Percentiles rank a stretch among this genome's conserved stretches.
Evolutionary conservation across 2,329 filamentous ascomycete species (phyloP).

Genomic region (Phaeosphaeria sp.): DNA sequence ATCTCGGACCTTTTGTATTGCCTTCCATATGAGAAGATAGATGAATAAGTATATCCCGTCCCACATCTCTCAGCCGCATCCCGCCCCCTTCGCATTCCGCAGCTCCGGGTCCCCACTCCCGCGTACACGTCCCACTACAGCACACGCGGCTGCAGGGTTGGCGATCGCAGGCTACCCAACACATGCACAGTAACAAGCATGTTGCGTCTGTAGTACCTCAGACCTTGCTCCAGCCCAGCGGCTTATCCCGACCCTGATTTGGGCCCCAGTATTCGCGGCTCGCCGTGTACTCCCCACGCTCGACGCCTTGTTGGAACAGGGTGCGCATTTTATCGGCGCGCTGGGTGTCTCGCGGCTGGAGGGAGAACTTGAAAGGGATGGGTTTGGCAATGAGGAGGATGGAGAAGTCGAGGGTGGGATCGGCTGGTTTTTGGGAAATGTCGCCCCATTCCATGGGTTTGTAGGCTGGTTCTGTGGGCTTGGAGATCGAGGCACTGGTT

Average conservation of each 20-base stretch:
- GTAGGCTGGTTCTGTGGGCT: slow-evolving; percentile 18
- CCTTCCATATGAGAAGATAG: slow-evolving; percentile 2
- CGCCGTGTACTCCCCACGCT: slow-evolving; percentile 48
- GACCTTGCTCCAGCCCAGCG: slow-evolving; percentile 45
- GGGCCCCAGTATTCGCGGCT: slow-evolving; percentile 49
- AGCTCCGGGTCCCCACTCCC: slow-evolving; percentile 20
- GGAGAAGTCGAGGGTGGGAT: slow-evolving; percentile 54
- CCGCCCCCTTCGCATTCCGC: background rate
- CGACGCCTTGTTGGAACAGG: slow-evolving; percentile 45
- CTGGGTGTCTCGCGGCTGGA: slow-evolving; percentile 42
- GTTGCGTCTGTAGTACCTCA: slow-evolving; percentile 16
- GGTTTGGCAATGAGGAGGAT: slow-evolving; percentile 56
- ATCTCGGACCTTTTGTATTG: background rate
- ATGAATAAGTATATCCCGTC: background rate
- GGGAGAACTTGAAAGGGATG: slow-evolving; percentile 52
- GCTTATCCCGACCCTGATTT: slow-evolving; percentile 39
- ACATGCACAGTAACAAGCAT: background rate
- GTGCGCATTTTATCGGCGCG: slow-evolving; percentile 41
- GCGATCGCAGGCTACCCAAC: slow-evolving; percentile 1
- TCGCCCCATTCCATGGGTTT: slow-evolving; percentile 32
- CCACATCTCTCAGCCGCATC: background rate
- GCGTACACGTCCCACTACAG: background rate
- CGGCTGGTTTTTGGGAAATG: slow-evolving; percentile 33
- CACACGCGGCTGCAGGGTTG: slow-evolving; percentile 8
- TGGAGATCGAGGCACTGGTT: slow-evolving; percentile 6